Base-by-base conservation (phyloP, 768 basidiomycete genomes). In the Pisolithus marmoratus region DNA sequence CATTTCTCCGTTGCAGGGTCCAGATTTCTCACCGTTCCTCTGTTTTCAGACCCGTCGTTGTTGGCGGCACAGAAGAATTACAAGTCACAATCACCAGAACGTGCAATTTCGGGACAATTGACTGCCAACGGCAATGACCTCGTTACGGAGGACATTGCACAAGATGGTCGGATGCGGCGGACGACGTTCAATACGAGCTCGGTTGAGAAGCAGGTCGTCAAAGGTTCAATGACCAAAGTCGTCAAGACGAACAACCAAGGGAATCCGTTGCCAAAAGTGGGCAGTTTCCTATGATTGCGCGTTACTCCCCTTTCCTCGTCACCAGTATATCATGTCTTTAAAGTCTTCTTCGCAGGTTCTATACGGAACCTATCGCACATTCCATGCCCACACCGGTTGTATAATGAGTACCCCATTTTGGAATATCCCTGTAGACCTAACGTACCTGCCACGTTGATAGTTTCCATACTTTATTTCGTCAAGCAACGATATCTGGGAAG, bases 181-280 rank as follows among this genome's bases (percentile, higher is more conserved):
- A 68, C 70, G 2, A 72, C 66, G 5, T 64, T 68, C 36, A 65
- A 64, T 23, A 62, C 70, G n/a, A 67, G 46, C 52, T 58, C 71
- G 0, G 71, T 76, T 23, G 79, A 83, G 48, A 78, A 76, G 59
- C 70, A 72, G 29, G 68, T 76, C 56, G 70, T 80, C 62, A 81
- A 77, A 59, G 75, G 77, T 37, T 77, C 80, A 19, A 77, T 81
- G 74, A 71, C 73, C 17, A 79, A 81, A 59, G 76, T 80, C 29
- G 72, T 58, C 22, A 65, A 58, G 27, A 24, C 31, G n/a, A 40
- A 42, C n/a, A 29, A 38, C n/a, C 34, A 34, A 34, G 54, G 48
- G 46, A 59, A 1, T 24, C 55, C 7, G 46, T 63, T 23, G 20
- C 62, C 5, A 64, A 58, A 45, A 26, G 40, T 26, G 29, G 27